These are phyloP conservation scores for Chrysochromulina parva DNA, from an alignment of 78 protist genomes.

Conservation along the genomic window DNA sequence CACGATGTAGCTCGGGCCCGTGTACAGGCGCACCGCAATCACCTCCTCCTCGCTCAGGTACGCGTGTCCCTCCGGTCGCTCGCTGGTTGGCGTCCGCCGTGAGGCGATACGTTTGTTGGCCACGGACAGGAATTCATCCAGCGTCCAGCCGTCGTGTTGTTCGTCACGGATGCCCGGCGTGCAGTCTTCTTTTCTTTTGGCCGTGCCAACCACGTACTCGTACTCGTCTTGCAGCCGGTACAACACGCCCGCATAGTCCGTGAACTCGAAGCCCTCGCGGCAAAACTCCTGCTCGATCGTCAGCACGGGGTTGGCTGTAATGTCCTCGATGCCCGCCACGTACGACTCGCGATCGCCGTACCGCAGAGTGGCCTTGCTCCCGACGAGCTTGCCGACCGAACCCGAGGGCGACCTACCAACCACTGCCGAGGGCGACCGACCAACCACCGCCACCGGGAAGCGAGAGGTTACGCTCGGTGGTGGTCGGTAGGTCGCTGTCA, in stretches of 20 bases:
- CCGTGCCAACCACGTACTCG: neutral
- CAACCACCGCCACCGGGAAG: neutral
- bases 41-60: neutral
- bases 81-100: neutral
- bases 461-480: too few relatives aligned
- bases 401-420: too few relatives aligned
- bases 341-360: neutral
- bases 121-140: neutral
- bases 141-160: neutral
- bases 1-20: conserved; percentile 13
- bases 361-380: neutral
- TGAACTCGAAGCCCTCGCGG: neutral
- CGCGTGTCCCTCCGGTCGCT: neutral
- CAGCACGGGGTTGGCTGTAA: neutral
- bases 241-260: neutral
- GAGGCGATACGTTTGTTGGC: neutral
- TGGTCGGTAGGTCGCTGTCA: conserved; percentile 6
- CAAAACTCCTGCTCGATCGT: neutral
- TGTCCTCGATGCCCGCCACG: neutral
- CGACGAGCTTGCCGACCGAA: neutral
- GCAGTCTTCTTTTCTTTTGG: neutral
- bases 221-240: neutral
- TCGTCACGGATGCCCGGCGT: neutral
- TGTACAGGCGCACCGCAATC: conserved; percentile 20
- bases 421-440: too few relatives aligned